Base-by-base conservation (phyloP, 2,329 filamentous ascomycete species). In the Arthroderma uncinatum region DNA sequence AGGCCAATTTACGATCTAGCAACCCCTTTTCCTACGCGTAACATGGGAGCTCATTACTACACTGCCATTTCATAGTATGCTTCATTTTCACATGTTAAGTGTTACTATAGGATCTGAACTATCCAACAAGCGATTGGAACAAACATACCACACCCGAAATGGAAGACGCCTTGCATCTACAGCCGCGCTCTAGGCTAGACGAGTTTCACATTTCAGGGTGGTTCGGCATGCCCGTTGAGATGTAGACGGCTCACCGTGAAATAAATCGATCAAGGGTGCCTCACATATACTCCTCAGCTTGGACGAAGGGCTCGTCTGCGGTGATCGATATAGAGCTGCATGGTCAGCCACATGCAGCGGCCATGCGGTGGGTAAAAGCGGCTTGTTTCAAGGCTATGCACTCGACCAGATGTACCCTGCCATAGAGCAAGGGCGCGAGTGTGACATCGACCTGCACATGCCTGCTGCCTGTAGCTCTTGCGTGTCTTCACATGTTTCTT, bases 401-500 rank as follows among this genome's bases (percentile, higher is more conserved):
- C 19, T 25, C 10, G 40, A 47, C 19, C 19, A 47, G 12, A 47
- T 47, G 40, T 47, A 28, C 40, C 23, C 12, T 10, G 12, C 19
- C 19, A 47, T 47, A 47, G 21, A 47, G 25, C 40, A 28, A 47
- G 40, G 9, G 28, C 14, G 7, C 33, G 14, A 19, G 25, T 9
- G 47, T 33, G 25, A 50, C 28, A 50, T 33, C 19, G 5, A 30
- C 9, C 9, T 47, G 19, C 40, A 47, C 19, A 50, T 50, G 28
- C n/a, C 25, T 7, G 25, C 16, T n/a, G n/a, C n/a, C 12, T 33
- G 19, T 42, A 12, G 34, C 21, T 47, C n/a, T n/a, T n/a, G 33
- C 33, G 25, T 50, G 7, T 33, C 47, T 50, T 50, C 47, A 50
- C 47, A 50, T 50, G 47, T 50, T 48, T 48, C 23, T 28, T 47